Conservation (phyloP, 2,329 filamentous ascomycete genomes). For the Sphaerulina populicola region DNA sequence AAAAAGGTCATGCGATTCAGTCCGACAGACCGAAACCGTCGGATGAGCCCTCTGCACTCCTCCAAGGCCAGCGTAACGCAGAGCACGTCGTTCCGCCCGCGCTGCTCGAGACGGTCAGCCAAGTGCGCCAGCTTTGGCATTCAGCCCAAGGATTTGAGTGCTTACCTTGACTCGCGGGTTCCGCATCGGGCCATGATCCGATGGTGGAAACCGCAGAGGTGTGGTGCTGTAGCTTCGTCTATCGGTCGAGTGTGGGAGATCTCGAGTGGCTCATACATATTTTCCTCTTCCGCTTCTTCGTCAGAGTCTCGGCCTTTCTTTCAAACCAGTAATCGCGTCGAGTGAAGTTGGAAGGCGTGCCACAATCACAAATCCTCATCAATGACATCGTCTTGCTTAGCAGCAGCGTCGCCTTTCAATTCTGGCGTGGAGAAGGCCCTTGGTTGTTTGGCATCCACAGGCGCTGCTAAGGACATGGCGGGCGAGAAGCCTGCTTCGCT, state of each 20-base stretch:
- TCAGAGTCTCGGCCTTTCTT: neutral
- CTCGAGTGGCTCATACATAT: neutral
- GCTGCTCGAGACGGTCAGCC: too few relatives aligned
- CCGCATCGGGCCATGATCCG: too few relatives aligned
- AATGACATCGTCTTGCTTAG: conserved; percentile 32
- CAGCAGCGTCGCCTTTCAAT: conserved; percentile 16
- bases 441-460: conserved; percentile 21
- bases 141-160: too few relatives aligned
- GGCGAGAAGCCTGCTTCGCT: conserved; percentile 17
- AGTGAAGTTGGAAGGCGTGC: neutral
- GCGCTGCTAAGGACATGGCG: conserved; percentile 10
- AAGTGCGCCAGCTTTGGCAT: too few relatives aligned
- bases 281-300: neutral
- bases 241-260: too few relatives aligned
- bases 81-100: too few relatives aligned
- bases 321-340: conserved; percentile 1
- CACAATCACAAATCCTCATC: conserved; percentile 40
- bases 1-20: neutral
- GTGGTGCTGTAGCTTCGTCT: too few relatives aligned
- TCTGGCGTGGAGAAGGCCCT: conserved; percentile 28
- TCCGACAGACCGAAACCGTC: too few relatives aligned
- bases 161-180: too few relatives aligned
- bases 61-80: too few relatives aligned
- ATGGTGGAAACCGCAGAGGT: too few relatives aligned
- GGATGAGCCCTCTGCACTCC: too few relatives aligned